Conservation (phyloP, 257 asterid species). For the Orobanche coerulescens region DNA sequence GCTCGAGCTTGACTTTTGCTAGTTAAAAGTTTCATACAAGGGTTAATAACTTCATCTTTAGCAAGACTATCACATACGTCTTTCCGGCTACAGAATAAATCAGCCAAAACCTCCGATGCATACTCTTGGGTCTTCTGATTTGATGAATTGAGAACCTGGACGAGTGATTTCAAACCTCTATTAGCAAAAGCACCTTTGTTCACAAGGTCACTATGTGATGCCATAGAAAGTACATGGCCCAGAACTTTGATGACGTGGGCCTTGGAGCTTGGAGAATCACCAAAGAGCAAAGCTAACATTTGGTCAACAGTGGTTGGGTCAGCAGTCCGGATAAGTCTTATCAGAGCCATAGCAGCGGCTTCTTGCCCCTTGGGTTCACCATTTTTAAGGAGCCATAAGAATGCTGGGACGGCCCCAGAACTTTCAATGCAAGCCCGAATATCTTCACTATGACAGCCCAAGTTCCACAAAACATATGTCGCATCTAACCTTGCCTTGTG, state of each 20-base stretch:
- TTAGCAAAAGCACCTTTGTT: slow-evolving; percentile 49
- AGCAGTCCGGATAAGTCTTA: slow-evolving; percentile 44
- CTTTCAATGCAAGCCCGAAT: slow-evolving; percentile 73
- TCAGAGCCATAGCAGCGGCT: slow-evolving; percentile 54
- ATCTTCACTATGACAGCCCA: slow-evolving; percentile 79
- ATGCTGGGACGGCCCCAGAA: slow-evolving; percentile 67
- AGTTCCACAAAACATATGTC: slow-evolving; percentile 49
- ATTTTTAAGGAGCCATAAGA: slow-evolving; percentile 64
- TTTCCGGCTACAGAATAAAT: slow-evolving; percentile 49
- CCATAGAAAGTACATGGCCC: slow-evolving; percentile 74
- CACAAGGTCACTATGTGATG: slow-evolving; percentile 61
- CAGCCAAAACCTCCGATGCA: slow-evolving; percentile 69
- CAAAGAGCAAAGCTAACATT: slow-evolving; percentile 55
- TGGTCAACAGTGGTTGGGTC: slow-evolving; percentile 55
- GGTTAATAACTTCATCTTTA: slow-evolving; percentile 58
- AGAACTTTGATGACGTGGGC: slow-evolving; percentile 50
- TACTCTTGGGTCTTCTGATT: slow-evolving; percentile 59
- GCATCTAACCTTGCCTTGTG: slow-evolving; percentile 61
- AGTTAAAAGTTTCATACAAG: slow-evolving; percentile 55
- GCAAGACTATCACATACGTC: slow-evolving; percentile 68
- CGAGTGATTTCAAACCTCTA: slow-evolving; percentile 66
- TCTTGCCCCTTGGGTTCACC: slow-evolving; percentile 75
- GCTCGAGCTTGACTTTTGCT: slow-evolving; percentile 64
- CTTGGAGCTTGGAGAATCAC: slow-evolving; percentile 62
- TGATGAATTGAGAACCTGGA: slow-evolving; percentile 69